Evolutionary conservation across 164 flowering plant species (phyloP).

Genomic region (Vitis vinifera): ASM3070453v1 NC_081822.1:5927501-5928000

Average conservation of each 20-base stretch:
- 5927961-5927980: slow-evolving; percentile 60
- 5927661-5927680: neutral
- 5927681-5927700: neutral
- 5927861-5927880: slow-evolving; percentile 97
- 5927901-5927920: slow-evolving; percentile 94
- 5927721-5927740: neutral
- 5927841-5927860: slow-evolving; percentile 89
- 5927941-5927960: slow-evolving; percentile 99
- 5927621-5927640: slow-evolving; percentile 99
- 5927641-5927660: slow-evolving; percentile 35
- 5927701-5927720: neutral
- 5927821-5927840: slow-evolving; percentile 82
- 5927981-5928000: slow-evolving; percentile 31
- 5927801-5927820: neutral
- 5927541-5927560: slow-evolving; percentile 97
- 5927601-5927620: slow-evolving; percentile 81
- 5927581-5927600: slow-evolving; percentile 71
- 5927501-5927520: no score
- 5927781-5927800: neutral
- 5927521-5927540: neutral
- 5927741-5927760: neutral
- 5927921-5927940: slow-evolving; percentile 96
- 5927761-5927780: neutral
- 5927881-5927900: slow-evolving; percentile 92
- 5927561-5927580: slow-evolving; percentile 77